Conservation (phyloP, 2,329 filamentous ascomycete genomes). For the Neofusicoccum sp. region DNA sequence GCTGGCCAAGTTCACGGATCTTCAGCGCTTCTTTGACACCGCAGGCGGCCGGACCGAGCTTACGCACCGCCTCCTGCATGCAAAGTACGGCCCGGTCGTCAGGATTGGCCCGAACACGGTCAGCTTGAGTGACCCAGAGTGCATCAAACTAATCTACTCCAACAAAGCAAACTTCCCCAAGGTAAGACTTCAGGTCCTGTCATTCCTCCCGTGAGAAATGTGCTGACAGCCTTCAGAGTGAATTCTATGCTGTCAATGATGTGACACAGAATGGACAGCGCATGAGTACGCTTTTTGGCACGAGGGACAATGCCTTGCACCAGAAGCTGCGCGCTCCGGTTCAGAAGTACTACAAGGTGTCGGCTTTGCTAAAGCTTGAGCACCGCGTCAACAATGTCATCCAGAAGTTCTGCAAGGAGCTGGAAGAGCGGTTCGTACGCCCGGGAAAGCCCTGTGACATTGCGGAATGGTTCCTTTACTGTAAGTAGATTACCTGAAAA, state of each 20-base stretch:
- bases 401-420: constrained; percentile 27
- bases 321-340: constrained; percentile 31
- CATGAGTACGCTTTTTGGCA: constrained; percentile 37
- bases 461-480: constrained; percentile 37
- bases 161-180: constrained; percentile 37
- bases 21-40: constrained; percentile 36
- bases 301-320: constrained; percentile 35
- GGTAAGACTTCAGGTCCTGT: constrained; percentile 22
- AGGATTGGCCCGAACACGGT: constrained; percentile 35
- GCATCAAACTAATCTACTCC: constrained; percentile 38
- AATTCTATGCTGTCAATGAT: constrained; percentile 38
- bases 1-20: constrained; percentile 36
- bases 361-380: constrained; percentile 32
- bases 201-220: neutral
- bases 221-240: constrained; percentile 27
- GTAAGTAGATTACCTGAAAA: constrained; percentile 25
- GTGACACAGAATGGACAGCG: constrained; percentile 35
- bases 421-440: constrained; percentile 33
- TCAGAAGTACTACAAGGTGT: constrained; percentile 34
- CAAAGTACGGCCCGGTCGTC: constrained; percentile 34
- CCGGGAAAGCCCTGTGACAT: constrained; percentile 34
- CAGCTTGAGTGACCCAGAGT: constrained; percentile 32
- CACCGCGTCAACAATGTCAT: constrained; percentile 33
- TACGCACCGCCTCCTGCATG: constrained; percentile 34
- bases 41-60: constrained; percentile 34